These are phyloP conservation scores for Theobroma grandiflorum DNA, from an alignment of 441 rosid species.

Conservation along the genomic window DNA sequence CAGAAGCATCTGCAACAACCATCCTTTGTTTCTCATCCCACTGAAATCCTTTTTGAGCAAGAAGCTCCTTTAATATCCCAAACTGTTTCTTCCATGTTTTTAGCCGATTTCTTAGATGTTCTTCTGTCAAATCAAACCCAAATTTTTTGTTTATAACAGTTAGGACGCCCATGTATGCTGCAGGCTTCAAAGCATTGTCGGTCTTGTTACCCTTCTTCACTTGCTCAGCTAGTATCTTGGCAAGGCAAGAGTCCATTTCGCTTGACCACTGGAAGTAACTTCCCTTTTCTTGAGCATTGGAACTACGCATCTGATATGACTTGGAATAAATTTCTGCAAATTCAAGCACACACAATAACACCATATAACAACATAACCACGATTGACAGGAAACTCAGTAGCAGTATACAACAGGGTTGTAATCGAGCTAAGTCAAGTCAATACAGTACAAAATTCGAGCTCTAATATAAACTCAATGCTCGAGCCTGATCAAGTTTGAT, in stretches of 20 bases:
- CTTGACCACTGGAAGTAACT: conserved; percentile 17
- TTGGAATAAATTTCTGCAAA: conserved; percentile 18
- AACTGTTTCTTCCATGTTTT: conserved; percentile 25
- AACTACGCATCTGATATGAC: conserved; percentile 6
- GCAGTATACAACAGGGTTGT: background rate
- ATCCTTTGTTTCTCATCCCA: conserved; percentile 29
- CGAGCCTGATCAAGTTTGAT: background rate
- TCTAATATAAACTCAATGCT: background rate
- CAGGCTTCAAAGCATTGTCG: conserved; percentile 20
- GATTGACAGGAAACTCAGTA: background rate
- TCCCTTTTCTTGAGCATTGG: conserved; percentile 15
- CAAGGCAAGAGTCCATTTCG: conserved; percentile 24
- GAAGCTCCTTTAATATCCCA: conserved; percentile 22
- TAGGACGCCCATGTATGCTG: conserved; percentile 19
- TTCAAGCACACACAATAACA: background rate
- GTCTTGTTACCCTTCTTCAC: conserved; percentile 25
- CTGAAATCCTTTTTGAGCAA: conserved; percentile 24
- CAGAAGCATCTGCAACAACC: conserved; percentile 23
- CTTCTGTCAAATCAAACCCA: conserved; percentile 25
- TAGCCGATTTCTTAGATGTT: conserved; percentile 22
- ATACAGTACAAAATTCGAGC: background rate
- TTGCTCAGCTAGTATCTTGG: conserved; percentile 25
- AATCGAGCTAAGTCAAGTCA: background rate
- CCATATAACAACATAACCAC: background rate
- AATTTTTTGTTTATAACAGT: conserved; percentile 21